Evolutionary conservation across 805 yeast genomes (phyloP).

Genomic region (Zygoascus tannicola): DNA sequence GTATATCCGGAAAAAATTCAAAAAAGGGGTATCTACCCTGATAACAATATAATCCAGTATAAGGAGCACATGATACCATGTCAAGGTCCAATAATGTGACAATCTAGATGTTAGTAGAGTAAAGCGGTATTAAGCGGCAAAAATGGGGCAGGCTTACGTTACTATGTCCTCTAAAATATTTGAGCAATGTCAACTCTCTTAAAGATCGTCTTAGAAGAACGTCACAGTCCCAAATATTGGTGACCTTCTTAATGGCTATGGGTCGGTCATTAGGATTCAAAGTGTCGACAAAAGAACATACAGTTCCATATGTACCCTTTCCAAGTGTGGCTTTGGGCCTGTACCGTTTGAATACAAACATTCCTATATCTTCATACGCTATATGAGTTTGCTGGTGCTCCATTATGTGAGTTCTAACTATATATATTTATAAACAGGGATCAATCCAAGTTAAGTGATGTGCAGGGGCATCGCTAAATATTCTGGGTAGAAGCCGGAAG

Average conservation of each 20-base stretch:
- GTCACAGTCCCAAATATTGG: conserved; percentile 56
- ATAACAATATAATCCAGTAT: conserved; percentile 80
- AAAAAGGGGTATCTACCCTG: conserved; percentile 32
- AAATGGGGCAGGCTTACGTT: conserved; percentile 35
- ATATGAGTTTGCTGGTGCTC: neutral
- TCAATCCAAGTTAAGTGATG: too few species aligned
- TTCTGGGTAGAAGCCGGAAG: too few species aligned
- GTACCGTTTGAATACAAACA: conserved; percentile 46
- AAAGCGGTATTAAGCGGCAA: neutral
- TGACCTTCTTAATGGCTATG: conserved; percentile 76
- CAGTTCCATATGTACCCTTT: conserved; percentile 80
- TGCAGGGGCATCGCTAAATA: too few species aligned
- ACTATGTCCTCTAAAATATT: conserved; percentile 74
- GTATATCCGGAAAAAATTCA: neutral
- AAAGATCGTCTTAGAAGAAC: conserved; percentile 69
- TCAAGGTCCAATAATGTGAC: conserved; percentile 68
- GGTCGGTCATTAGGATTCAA: conserved; percentile 29
- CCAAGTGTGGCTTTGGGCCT: conserved; percentile 53
- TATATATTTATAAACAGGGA: too few species aligned
- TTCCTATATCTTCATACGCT: neutral
- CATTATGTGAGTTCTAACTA: too few species aligned
- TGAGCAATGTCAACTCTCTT: conserved; percentile 74
- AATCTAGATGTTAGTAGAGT: conserved; percentile 32
- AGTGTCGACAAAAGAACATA: conserved; percentile 63
- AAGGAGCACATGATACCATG: conserved; percentile 53